Base-by-base conservation (phyloP, 805 yeast genomes). In the Suhomyces kilbournensis region DNA sequence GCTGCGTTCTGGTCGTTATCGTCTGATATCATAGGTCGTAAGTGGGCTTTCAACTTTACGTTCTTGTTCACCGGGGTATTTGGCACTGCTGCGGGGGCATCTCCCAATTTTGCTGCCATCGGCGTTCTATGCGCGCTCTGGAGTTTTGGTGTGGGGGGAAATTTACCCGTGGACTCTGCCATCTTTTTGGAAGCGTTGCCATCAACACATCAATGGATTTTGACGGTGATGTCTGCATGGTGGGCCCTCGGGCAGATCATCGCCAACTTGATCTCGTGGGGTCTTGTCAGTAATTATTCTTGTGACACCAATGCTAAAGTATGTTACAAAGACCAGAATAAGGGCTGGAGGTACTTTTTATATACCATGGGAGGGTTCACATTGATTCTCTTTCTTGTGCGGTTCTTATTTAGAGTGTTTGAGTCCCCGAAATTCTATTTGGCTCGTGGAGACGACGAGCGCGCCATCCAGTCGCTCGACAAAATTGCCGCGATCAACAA, bases 161-260 rank as follows among this genome's bases (percentile, higher is more conserved):
- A 63, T 44, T 55, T 60, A 20, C 68, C 67, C 1, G 66, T 64
- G 8, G 67, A 64, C 47, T 57, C 61, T 25, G 65, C 68, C 8
- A 62, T 63, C 22, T 63, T 64, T 48, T 56, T 63, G 51, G 68
- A 64, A 48, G 62, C 67, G 6, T 57, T 64, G 10, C 67, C 67
- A 3, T 50, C 58, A 7, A 54, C 51, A 14, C 60, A 63, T 45
- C 62, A 62, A 35, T 63, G 68, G 68, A 56, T 63, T 22, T 60
- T 63, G 53, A 62, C 64, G 4, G 57, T 60, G 28, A 57, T 61
- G 60, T 58, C 62, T 22, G 44, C 53, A 7, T 61, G 60, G 81
- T 83, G 87, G 88, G 84, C 85, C 44, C 69, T 83, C 39, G 87
- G 86, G 17, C 86, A 83, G 62, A 74, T 83, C 1, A 66, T 82